Evolutionary conservation across 352 stramenopile species (phyloP).

Genomic region (Phytopythium mirpurense): DNA sequence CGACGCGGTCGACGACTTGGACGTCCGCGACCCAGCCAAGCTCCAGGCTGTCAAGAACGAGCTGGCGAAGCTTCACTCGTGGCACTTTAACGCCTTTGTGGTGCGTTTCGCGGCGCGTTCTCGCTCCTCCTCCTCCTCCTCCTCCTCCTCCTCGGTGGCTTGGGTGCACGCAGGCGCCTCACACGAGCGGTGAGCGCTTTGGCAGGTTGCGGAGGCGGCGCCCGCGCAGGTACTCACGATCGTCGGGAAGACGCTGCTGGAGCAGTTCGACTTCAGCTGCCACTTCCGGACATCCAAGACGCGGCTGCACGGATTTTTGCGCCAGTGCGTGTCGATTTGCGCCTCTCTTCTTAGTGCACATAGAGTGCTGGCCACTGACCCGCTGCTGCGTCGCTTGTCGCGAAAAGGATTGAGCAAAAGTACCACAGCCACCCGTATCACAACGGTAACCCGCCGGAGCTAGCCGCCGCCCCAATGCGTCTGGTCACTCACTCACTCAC

Average conservation of each 20-base stretch:
- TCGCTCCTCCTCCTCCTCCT: too few relatives aligned
- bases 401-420: conserved; percentile 45
- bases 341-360: too few relatives aligned
- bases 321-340: conserved; percentile 34
- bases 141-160: too few relatives aligned
- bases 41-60: conserved; percentile 48
- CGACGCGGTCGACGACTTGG: conserved; percentile 7
- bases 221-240: conserved; percentile 58
- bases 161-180: too few relatives aligned
- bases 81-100: conserved; percentile 70
- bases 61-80: conserved; percentile 47
- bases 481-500: neutral
- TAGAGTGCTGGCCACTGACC: neutral
- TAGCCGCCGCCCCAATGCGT: too few relatives aligned
- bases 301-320: conserved; percentile 48
- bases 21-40: conserved; percentile 36
- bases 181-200: neutral
- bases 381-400: neutral
- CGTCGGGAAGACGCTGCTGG: conserved; percentile 69
- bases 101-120: conserved; percentile 14
- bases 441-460: conserved; percentile 46
- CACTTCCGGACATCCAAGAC: conserved; percentile 60
- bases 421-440: conserved; percentile 82
- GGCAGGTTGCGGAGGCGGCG: conserved; percentile 39
- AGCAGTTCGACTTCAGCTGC: conserved; percentile 57